phyloP scores from a whole-genome alignment of 805 yeast genomes.

The Schwanniomyces pseudopolymorphus region DNA sequence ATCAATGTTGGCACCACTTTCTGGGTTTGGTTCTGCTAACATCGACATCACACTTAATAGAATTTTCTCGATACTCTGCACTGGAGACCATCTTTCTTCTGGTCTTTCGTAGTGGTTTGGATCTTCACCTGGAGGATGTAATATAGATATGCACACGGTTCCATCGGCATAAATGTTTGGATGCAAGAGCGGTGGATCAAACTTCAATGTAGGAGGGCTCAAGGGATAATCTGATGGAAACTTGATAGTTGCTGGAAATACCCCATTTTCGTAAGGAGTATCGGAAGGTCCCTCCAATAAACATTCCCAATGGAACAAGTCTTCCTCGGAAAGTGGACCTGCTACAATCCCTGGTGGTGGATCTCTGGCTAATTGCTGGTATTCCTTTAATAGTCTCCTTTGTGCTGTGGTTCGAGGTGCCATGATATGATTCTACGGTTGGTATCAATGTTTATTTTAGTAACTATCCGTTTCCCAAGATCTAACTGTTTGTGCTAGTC shows the following conservation, averaged over 20 bases:
- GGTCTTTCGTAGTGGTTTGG: conserved; percentile 95
- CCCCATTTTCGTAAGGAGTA: conserved; percentile 84
- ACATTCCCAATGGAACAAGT: conserved; percentile 82
- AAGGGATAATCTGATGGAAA: conserved; percentile 83
- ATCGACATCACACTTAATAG: conserved; percentile 88
- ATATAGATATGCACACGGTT: conserved; percentile 90
- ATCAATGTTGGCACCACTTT: conserved; percentile 88
- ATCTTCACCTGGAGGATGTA: conserved; percentile 97
- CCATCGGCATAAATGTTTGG: conserved; percentile 96
- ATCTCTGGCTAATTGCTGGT: conserved; percentile 79
- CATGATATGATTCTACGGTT: conserved; percentile 12
- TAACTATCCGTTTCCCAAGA: too few relatives aligned
- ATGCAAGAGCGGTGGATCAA: conserved; percentile 81
- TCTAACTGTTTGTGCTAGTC: background rate
- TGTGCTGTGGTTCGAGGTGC: conserved; percentile 64
- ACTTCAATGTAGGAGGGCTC: conserved; percentile 74
- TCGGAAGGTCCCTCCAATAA: conserved; percentile 79
- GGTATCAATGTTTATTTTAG: background rate
- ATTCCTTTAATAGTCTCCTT: conserved; percentile 81
- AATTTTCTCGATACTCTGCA: conserved; percentile 96
- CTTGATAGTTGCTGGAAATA: conserved; percentile 71
- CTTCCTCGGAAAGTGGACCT: conserved; percentile 77
- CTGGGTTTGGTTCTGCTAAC: conserved; percentile 96
- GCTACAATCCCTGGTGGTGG: conserved; percentile 96
- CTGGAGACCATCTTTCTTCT: conserved; percentile 97